Base-by-base conservation (phyloP, 1,284 basidiomycete genomes). In the Xerocomus minutiporus region DNA sequence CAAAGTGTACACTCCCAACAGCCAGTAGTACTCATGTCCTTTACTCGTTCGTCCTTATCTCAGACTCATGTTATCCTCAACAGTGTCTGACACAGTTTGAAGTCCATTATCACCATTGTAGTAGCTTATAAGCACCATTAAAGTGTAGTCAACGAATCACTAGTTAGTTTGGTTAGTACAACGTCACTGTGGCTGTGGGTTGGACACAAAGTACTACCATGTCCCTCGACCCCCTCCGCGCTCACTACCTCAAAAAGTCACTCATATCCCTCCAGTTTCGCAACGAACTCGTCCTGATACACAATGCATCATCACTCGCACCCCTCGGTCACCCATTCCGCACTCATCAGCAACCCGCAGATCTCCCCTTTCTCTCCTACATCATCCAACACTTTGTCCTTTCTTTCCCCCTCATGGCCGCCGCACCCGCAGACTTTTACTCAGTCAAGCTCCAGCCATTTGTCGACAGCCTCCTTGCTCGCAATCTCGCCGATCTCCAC, bases 211-310 rank as follows among this genome's bases (percentile, higher is more conserved):
- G 20, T 20, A 20, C 20, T 20, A 20, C 20, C 20, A 8, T 47
- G 4, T 42, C 48, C 48, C 77, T 96, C 45, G 91, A 91, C 0
- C 90, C 94, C 5, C 73, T 94, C 29, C 84, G 93, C 38, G 92
- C 93, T 1, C 94, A 97, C 67, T 97, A 97, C 70, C 87, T 97
- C 67, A 97, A 97, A 75, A 95, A 96, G 71, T 81, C 88, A n/a
- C 84, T 97, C 50, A 82, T 98, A 43, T 83, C 88, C 59, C 83
- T 97, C 41, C 86, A 97, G 69, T 85, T 96, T 58, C 72, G 77
- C 58, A 74, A 76, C 35, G 95, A 98, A 70, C 78, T 97, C 51
- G 77, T 95, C 59, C 82, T 84, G 5, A 80, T 76, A 56, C 50
- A 81, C 25, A 82, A 83, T 54, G 73, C 84, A 17, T 89, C 88